These are phyloP conservation scores for Melastoma candidum DNA, from an alignment of 441 rosid species.

Conservation along the genomic window DNA sequence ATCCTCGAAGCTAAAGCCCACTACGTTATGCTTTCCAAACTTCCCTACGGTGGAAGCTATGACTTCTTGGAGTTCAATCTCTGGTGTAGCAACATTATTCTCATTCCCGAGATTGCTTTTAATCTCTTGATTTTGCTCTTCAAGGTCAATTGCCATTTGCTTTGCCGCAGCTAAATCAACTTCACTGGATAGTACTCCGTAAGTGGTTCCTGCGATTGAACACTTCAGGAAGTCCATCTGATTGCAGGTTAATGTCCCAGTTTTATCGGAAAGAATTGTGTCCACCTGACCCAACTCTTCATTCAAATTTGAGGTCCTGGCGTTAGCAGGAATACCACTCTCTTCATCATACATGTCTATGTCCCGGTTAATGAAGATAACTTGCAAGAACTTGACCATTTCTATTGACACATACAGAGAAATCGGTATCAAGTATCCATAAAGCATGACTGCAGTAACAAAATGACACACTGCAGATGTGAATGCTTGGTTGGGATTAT, in stretches of 20 bases:
- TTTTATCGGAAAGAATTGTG: slow-evolving; percentile 67
- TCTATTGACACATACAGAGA: slow-evolving; percentile 85
- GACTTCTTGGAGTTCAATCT: slow-evolving; percentile 15
- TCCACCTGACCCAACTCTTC: slow-evolving; percentile 86
- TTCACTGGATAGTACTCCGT: slow-evolving; percentile 48
- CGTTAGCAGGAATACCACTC: slow-evolving; percentile 40
- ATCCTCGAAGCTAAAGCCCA: slow-evolving; percentile 71
- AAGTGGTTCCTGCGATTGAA: slow-evolving; percentile 64
- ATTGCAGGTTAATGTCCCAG: slow-evolving; percentile 83
- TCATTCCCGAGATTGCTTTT: slow-evolving; percentile 15
- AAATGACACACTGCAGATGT: slow-evolving; percentile 40
- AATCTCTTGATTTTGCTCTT: slow-evolving; percentile 26
- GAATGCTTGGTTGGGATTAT: slow-evolving; percentile 32
- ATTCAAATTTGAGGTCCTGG: slow-evolving; percentile 71
- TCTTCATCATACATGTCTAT: slow-evolving; percentile 53
- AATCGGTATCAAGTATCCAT: slow-evolving; percentile 78
- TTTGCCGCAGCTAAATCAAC: slow-evolving; percentile 60
- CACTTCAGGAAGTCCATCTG: slow-evolving; percentile 84
- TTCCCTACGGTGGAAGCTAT: slow-evolving; percentile 7
- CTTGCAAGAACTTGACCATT: slow-evolving; percentile 68
- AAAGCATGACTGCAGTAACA: slow-evolving; percentile 50
- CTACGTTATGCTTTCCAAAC: slow-evolving; percentile 20
- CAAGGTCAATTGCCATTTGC: slow-evolving; percentile 38
- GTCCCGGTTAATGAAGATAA: slow-evolving; percentile 56
- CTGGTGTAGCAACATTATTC: slow-evolving; percentile 11